A percentile compares a stretch with the other conserved stretches of the same genome.
Evolutionary conservation across 352 stramenopile genomes (phyloP).

Genomic region (Hyaloperonospora arabidopsidis): DNA sequence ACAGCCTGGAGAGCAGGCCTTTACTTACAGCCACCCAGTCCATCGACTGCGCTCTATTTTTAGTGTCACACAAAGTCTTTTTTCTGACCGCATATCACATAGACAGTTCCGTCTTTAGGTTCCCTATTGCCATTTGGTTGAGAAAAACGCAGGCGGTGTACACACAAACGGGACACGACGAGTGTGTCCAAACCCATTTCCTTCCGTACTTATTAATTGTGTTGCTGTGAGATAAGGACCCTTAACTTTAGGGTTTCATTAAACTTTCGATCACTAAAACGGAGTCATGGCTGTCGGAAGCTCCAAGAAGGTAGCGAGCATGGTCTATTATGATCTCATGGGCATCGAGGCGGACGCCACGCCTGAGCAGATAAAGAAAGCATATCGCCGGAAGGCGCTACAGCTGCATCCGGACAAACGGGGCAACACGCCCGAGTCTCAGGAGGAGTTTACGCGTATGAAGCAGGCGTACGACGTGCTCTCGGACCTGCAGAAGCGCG

Average conservation of each 20-base stretch:
- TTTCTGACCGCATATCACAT: no score
- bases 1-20: slow-evolving; percentile 64
- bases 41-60: slow-evolving; percentile 13
- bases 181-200: no score
- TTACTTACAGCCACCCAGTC: slow-evolving; percentile 54
- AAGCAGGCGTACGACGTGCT: slow-evolving; percentile 91
- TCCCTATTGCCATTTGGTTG: slow-evolving; percentile 6
- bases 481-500: slow-evolving; percentile 76
- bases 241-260: no score
- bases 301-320: slow-evolving; percentile 67
- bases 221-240: no score
- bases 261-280: no score
- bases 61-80: slow-evolving; percentile 6
- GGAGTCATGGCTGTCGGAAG: slow-evolving; percentile 17
- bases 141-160: no score
- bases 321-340: slow-evolving; percentile 79
- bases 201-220: no score
- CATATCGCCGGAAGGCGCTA: slow-evolving; percentile 86
- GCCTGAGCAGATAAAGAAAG: slow-evolving; percentile 87
- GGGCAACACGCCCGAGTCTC: slow-evolving; percentile 68
- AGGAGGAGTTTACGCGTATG: slow-evolving; percentile 88
- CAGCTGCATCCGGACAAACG: slow-evolving; percentile 89
- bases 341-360: slow-evolving; percentile 64
- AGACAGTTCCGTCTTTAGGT: no score
- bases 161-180: no score